Evolutionary conservation across 2,329 filamentous ascomycete genomes (phyloP).

Genomic region (Calonectria pteridis): DNA sequence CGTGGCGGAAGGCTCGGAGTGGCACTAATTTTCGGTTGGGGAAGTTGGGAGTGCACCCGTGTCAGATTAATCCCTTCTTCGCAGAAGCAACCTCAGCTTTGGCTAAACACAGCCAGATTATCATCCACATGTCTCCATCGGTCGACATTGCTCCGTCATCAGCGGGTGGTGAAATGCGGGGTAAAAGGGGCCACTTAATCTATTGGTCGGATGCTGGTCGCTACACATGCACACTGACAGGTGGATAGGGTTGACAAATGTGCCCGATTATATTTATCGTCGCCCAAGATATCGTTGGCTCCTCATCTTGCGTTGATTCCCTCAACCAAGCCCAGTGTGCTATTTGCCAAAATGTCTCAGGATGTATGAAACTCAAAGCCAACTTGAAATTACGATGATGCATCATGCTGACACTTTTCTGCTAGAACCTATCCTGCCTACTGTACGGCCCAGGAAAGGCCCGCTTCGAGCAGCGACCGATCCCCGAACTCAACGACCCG

Average conservation of each 20-base stretch:
- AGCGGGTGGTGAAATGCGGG: neutral
- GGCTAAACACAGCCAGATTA: neutral
- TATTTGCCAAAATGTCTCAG: neutral
- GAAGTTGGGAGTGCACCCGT: neutral
- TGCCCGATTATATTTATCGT: neutral
- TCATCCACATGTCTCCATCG: neutral
- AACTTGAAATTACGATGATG: too few relatives aligned
- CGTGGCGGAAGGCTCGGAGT: neutral
- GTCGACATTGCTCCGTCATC: neutral
- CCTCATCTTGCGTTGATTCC: neutral
- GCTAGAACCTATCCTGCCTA: neutral
- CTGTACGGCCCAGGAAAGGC: neutral
- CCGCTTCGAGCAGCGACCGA: neutral
- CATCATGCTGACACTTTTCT: neutral
- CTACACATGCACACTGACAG: neutral
- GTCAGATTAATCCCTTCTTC: neutral
- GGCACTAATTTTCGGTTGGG: neutral
- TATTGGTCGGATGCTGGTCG: neutral
- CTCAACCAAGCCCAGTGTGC: neutral
- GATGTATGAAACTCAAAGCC: neutral
- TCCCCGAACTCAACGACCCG: neutral
- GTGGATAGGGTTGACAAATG: neutral
- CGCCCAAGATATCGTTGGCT: neutral
- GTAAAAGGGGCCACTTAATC: neutral
- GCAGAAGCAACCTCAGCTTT: too few relatives aligned